These are phyloP conservation scores for Blastomyces silverae DNA, from an alignment of 2,329 filamentous ascomycete genomes.

Conservation along the genomic window DNA sequence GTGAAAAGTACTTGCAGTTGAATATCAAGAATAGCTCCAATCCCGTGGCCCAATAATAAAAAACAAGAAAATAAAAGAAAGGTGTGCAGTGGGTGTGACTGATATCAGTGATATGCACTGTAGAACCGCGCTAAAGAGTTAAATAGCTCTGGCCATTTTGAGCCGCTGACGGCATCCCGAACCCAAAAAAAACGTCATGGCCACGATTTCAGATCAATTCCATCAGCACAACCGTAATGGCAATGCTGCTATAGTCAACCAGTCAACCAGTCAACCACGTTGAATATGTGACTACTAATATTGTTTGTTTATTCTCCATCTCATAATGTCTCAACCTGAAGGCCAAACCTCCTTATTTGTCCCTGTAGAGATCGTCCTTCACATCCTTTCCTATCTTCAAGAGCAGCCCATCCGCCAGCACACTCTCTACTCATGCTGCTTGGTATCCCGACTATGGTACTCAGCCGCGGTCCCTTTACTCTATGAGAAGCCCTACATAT, in stretches of 20 bases:
- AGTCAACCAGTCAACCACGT: too few species aligned
- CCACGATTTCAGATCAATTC: not conserved
- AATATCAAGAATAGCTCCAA: not conserved
- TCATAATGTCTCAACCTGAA: constrained; percentile 19
- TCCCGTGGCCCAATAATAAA: not conserved
- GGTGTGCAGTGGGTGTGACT: not conserved
- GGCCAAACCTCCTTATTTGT: constrained; percentile 36
- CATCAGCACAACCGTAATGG: not conserved
- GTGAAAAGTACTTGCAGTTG: too few species aligned
- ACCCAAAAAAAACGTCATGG: not conserved
- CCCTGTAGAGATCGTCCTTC: constrained; percentile 49
- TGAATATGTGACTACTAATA: not conserved
- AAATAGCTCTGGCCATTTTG: not conserved
- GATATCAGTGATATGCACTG: too few species aligned
- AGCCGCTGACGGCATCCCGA: constrained; percentile 11
- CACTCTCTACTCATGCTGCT: constrained; percentile 47
- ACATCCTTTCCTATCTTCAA: constrained; percentile 44
- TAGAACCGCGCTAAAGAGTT: too few species aligned
- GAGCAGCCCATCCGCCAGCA: constrained; percentile 37
- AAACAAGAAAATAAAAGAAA: not conserved
- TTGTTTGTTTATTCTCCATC: not conserved
- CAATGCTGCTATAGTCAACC: not conserved
- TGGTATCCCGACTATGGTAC: constrained; percentile 53
- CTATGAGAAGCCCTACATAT: constrained; percentile 48
- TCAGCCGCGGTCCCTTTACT: constrained; percentile 45